Conservation (phyloP, 225 moss, liverwort and hornwort species). For the Pseudisothecium myosuroides region DNA sequence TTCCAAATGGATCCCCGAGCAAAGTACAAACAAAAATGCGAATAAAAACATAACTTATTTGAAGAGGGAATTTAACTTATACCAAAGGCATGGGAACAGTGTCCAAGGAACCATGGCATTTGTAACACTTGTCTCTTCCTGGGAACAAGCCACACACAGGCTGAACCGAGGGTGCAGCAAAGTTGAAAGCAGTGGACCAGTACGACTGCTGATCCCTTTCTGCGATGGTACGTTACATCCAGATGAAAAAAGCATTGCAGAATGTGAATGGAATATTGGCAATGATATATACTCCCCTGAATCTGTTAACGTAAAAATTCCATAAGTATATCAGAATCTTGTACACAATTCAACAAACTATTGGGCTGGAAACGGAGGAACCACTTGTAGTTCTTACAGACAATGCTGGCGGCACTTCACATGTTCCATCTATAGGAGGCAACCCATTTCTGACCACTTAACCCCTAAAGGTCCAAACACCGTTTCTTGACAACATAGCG, state of each 20-base stretch:
- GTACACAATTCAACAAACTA: neutral
- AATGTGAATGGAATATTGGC: neutral
- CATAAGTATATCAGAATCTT: no score
- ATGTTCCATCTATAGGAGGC: neutral
- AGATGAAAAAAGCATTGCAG: neutral
- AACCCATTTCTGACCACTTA: no score
- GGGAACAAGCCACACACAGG: neutral
- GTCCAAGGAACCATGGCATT: no score
- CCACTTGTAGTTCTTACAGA: accelerated
- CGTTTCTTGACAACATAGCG: no score
- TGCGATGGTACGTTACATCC: neutral
- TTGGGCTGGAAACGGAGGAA: accelerated
- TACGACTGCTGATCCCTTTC: neutral
- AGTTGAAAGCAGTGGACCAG: neutral
- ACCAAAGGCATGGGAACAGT: neutral
- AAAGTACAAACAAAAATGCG: neutral
- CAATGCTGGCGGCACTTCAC: no score
- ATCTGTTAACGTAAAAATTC: neutral
- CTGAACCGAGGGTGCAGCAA: neutral
- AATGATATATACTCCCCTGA: neutral
- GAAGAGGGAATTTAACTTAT: neutral
- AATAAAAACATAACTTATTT: neutral
- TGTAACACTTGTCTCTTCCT: neutral
- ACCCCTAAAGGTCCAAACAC: no score
- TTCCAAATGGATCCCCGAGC: neutral